Percentiles rank a stretch among this genome's conserved stretches.
Evolutionary conservation across 148 eudicot genomes (phyloP).

Genomic region (Spergularia bocconei): DNA sequence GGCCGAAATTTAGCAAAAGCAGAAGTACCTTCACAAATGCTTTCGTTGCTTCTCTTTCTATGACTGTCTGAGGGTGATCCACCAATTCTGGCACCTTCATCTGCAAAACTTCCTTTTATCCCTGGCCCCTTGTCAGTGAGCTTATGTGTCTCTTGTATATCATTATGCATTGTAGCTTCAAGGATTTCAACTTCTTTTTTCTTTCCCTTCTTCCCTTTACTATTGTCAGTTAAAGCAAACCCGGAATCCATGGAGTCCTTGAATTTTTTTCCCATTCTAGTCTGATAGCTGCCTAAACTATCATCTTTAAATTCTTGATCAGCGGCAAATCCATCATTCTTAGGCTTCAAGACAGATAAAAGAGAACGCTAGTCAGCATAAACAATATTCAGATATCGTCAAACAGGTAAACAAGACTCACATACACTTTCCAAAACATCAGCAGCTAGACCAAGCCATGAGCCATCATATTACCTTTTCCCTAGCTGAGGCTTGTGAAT

Average conservation of each 20-base stretch:
- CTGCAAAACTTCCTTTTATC: conserved; percentile 15
- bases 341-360: conserved; percentile 11
- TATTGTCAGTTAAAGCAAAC: conserved; percentile 21
- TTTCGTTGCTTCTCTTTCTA: conserved; percentile 28
- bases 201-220: conserved; percentile 32
- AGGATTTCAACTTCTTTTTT: conserved; percentile 24
- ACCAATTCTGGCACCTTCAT: conserved; percentile 20
- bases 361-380: conserved; percentile 12
- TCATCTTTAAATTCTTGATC: conserved; percentile 24
- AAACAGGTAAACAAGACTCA: neutral
- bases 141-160: conserved; percentile 23
- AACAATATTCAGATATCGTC: neutral
- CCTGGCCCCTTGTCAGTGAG: conserved; percentile 16
- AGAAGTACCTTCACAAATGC: conserved; percentile 31
- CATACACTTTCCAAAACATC: conserved; percentile 4
- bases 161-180: conserved; percentile 15
- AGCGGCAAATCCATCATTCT: conserved; percentile 15
- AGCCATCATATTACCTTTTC: conserved; percentile 26
- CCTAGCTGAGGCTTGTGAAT: conserved; percentile 7
- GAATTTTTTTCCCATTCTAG: conserved; percentile 19
- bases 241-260: conserved; percentile 11
- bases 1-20: neutral
- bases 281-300: conserved; percentile 22
- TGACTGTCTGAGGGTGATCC: conserved; percentile 21
- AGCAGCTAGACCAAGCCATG: neutral